Evolutionary conservation across 148 eudicot genomes (phyloP).

Genomic region (Polygonum maritimum): DNA sequence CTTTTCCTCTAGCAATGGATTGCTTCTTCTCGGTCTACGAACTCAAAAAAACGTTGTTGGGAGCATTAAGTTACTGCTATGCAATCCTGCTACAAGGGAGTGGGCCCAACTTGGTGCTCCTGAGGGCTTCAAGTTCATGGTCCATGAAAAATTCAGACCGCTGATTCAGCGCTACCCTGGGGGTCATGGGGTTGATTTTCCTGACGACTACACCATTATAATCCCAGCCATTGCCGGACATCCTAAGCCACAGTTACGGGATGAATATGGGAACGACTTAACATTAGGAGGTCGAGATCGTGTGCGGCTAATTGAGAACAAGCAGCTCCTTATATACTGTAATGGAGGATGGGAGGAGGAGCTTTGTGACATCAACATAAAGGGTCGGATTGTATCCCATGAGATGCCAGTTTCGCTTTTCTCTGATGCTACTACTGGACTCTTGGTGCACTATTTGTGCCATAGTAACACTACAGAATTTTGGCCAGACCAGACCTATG

Average conservation of each 20-base stretch:
- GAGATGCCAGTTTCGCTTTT: neutral
- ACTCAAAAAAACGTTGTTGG: too few relatives aligned
- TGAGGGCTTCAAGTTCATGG: neutral
- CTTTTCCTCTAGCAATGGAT: neutral
- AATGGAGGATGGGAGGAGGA: neutral
- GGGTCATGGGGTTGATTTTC: neutral
- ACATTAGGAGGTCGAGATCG: neutral
- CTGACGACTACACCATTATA: neutral
- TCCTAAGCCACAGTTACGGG: too few relatives aligned
- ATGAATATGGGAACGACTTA: neutral
- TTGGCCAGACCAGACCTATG: neutral
- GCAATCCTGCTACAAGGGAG: neutral
- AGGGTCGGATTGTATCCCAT: neutral
- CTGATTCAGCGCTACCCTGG: neutral
- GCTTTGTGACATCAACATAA: neutral
- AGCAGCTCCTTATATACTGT: neutral
- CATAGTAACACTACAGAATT: neutral
- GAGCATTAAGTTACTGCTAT: neutral
- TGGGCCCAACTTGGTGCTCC: neutral
- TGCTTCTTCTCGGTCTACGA: neutral
- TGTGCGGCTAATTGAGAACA: too few relatives aligned
- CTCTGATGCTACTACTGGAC: neutral
- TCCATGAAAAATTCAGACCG: neutral
- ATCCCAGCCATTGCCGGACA: neutral
- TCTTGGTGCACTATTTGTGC: neutral